These are phyloP conservation scores for Puccinia polysora DNA, from an alignment of 1,284 basidiomycete species.

Conservation along the genomic window DNA sequence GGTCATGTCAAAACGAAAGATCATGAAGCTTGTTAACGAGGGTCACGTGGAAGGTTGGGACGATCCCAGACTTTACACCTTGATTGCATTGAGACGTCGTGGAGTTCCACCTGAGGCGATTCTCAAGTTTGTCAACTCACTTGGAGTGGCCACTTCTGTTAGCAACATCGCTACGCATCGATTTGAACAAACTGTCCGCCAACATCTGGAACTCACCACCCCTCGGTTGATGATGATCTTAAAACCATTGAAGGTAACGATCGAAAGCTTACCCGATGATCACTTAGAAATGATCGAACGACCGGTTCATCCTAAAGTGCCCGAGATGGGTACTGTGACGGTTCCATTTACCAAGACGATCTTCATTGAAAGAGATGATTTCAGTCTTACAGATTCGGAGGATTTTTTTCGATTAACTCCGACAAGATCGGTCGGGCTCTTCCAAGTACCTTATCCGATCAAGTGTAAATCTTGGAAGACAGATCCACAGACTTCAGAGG, in stretches of 20 bases:
- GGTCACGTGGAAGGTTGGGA: constrained; percentile 89
- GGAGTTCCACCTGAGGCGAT: constrained; percentile 95
- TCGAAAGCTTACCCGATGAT: constrained; percentile 86
- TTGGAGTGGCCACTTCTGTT: constrained; percentile 83
- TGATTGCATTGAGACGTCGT: constrained; percentile 87
- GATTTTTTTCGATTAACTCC: constrained; percentile 98
- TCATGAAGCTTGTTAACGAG: constrained; percentile 79
- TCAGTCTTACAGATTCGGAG: constrained; percentile 74
- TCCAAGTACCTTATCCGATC: constrained; percentile 90
- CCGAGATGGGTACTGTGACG: constrained; percentile 73
- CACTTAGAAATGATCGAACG: constrained; percentile 80
- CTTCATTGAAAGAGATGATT: constrained; percentile 93
- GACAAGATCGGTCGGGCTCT: constrained; percentile 91
- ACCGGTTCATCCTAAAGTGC: constrained; percentile 88
- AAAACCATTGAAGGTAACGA: constrained; percentile 79
- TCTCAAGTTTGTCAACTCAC: constrained; percentile 79
- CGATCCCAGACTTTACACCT: constrained; percentile 94
- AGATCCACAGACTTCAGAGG: constrained; percentile 66
- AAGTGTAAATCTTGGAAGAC: constrained; percentile 84
- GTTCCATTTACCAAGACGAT: constrained; percentile 84
- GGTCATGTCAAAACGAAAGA: constrained; percentile 95
- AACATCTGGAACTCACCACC: constrained; percentile 81
- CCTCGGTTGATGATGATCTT: constrained; percentile 91
- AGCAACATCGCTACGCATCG: constrained; percentile 81
- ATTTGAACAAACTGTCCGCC: constrained; percentile 83